Evolutionary conservation across 345 rosid genomes (phyloP).

Genomic region (Linum tenue): DNA sequence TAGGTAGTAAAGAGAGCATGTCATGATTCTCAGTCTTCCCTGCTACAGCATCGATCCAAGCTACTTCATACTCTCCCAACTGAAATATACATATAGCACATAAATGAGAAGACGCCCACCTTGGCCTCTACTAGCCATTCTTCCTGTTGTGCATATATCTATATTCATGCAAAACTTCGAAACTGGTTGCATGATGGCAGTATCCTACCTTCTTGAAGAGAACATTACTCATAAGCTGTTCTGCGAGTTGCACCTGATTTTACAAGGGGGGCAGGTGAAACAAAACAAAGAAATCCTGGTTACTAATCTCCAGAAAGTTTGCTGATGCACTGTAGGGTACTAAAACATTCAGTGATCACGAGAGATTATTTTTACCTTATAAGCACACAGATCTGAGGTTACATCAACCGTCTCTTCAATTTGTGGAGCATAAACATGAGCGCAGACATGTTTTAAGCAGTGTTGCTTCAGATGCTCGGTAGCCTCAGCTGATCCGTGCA

Average conservation of each 20-base stretch:
- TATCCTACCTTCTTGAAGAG: conserved; percentile 73
- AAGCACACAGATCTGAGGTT: conserved; percentile 93
- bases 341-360: background rate
- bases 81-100: conserved; percentile 21
- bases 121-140: too few species aligned
- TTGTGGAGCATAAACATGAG: conserved; percentile 87
- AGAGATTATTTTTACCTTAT: conserved; percentile 44
- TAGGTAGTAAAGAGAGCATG: conserved; percentile 53
- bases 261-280: conserved; percentile 13
- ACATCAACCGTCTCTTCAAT: conserved; percentile 87
- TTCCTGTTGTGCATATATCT: too few species aligned
- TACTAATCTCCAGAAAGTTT: background rate
- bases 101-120: background rate
- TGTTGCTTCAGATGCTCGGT: conserved; percentile 96
- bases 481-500: conserved; percentile 95
- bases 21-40: conserved; percentile 67
- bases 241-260: conserved; percentile 84
- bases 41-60: conserved; percentile 85
- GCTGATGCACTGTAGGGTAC: background rate
- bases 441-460: conserved; percentile 70
- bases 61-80: conserved; percentile 91
- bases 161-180: too few species aligned
- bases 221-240: conserved; percentile 92
- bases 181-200: background rate
- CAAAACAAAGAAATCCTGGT: conserved; percentile 2